phyloP scores from a whole-genome alignment of 2,329 filamentous ascomycete species.

The Aspergillus hortae region DNA sequence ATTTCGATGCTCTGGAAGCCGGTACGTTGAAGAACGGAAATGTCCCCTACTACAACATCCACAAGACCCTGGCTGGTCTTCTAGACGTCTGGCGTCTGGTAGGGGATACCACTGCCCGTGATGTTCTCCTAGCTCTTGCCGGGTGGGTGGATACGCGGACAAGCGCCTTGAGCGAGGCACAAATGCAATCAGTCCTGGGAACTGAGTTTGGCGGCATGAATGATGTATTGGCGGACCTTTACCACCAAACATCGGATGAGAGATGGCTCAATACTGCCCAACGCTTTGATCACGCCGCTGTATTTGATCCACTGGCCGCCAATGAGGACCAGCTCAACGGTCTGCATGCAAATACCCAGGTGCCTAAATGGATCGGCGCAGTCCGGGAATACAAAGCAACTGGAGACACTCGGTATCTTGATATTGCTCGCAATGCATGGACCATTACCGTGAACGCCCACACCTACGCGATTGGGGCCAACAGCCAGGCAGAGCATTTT shows the following conservation, averaged over 20 bases:
- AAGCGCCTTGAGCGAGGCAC: constrained; percentile 35
- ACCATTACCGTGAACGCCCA: constrained; percentile 46
- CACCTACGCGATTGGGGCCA: constrained; percentile 53
- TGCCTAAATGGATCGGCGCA: constrained; percentile 55
- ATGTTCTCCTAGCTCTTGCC: constrained; percentile 45
- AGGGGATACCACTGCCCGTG: constrained; percentile 41
- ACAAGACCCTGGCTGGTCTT: constrained; percentile 52
- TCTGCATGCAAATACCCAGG: constrained; percentile 52
- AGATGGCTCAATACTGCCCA: constrained; percentile 47
- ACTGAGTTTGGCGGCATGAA: constrained; percentile 56
- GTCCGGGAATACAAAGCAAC: constrained; percentile 49
- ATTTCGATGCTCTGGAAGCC: constrained; percentile 44
- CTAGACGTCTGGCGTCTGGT: constrained; percentile 49
- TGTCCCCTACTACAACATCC: constrained; percentile 54
- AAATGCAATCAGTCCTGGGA: constrained; percentile 49
- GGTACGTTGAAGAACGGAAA: constrained; percentile 48
- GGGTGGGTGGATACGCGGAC: constrained; percentile 51
- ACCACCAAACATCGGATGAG: constrained; percentile 44
- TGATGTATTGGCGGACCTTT: constrained; percentile 49
- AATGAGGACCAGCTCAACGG: constrained; percentile 47
- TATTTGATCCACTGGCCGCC: constrained; percentile 47
- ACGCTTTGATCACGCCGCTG: constrained; percentile 49
- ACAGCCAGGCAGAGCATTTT: constrained; percentile 55
- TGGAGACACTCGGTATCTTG: constrained; percentile 42
- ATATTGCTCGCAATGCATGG: constrained; percentile 52